Conservation (phyloP, 495 filamentous ascomycete species). For the Podospora conica region DNA sequence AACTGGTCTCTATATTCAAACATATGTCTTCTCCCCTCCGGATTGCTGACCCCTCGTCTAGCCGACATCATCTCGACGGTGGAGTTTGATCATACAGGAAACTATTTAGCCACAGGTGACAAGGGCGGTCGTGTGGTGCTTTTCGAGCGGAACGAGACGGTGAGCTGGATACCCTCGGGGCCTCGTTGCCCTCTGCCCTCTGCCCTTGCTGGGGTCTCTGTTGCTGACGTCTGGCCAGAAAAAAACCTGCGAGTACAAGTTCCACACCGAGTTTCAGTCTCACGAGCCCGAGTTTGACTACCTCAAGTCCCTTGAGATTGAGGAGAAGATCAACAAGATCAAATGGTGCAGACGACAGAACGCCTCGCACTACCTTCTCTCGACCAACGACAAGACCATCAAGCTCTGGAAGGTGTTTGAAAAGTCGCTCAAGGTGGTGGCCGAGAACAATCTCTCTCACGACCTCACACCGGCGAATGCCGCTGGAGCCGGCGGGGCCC, state of each 20-base stretch:
- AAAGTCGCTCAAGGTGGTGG: constrained; percentile 97
- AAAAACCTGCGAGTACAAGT: constrained; percentile 99
- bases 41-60: constrained; percentile 38
- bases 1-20: neutral
- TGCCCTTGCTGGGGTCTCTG: neutral
- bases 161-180: constrained; percentile 39
- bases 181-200: neutral
- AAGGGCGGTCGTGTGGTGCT: constrained; percentile 95
- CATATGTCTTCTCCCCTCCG: neutral
- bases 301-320: constrained; percentile 96
- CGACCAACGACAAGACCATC: constrained; percentile 99
- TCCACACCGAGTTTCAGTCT: constrained; percentile 99
- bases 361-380: constrained; percentile 95
- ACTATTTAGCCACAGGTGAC: constrained; percentile 95
- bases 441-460: constrained; percentile 95
- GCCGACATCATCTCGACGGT: constrained; percentile 99
- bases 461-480: constrained; percentile 78
- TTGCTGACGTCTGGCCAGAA: constrained; percentile 54
- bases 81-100: constrained; percentile 97
- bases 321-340: constrained; percentile 99
- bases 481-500: constrained; percentile 67
- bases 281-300: constrained; percentile 99
- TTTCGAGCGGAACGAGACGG: constrained; percentile 96
- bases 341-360: constrained; percentile 99
- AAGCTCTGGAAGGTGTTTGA: constrained; percentile 99